A percentile compares a stretch with the other conserved stretches of the same genome.
These are phyloP conservation scores for Henckelia pumila DNA, from an alignment of 257 asterid genomes.

Conservation along the genomic window DNA sequence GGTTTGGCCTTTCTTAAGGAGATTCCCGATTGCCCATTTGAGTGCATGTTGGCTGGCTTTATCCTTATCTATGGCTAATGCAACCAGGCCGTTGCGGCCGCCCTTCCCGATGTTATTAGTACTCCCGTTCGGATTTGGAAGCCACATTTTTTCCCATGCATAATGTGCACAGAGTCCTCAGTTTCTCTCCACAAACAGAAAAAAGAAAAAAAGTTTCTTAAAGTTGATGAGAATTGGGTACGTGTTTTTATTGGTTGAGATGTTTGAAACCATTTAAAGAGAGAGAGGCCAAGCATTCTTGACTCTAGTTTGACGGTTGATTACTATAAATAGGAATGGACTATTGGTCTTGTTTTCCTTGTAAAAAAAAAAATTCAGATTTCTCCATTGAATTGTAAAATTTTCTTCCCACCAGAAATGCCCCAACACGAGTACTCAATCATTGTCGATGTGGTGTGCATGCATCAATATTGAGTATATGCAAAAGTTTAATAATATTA, in stretches of 20 bases:
- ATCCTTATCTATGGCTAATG: constrained; percentile 85
- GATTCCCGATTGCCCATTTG: constrained; percentile 74
- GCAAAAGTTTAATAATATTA: too few relatives aligned
- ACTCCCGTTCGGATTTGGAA: constrained; percentile 32
- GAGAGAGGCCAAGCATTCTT: not conserved
- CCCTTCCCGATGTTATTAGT: constrained; percentile 9
- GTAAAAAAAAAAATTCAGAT: too few relatives aligned
- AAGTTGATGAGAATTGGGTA: too few relatives aligned
- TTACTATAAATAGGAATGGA: not conserved
- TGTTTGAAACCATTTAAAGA: not conserved
- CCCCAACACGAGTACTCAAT: too few relatives aligned
- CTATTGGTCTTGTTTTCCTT: not conserved
- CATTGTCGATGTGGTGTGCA: too few relatives aligned
- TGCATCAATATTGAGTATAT: too few relatives aligned
- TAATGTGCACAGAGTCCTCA: too few relatives aligned
- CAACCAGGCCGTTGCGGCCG: constrained; percentile 64
- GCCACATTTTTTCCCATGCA: constrained; percentile 50
- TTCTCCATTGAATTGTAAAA: too few relatives aligned
- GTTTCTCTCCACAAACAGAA: not conserved
- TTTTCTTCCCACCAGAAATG: not conserved
- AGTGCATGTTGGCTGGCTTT: constrained; percentile 85
- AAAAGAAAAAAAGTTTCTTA: too few relatives aligned
- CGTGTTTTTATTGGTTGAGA: not conserved
- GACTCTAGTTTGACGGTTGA: not conserved
- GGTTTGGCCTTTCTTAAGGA: constrained; percentile 69